Conservation (phyloP, 495 filamentous ascomycete species). For the Pseudomonodictys pantanalensis region DNA sequence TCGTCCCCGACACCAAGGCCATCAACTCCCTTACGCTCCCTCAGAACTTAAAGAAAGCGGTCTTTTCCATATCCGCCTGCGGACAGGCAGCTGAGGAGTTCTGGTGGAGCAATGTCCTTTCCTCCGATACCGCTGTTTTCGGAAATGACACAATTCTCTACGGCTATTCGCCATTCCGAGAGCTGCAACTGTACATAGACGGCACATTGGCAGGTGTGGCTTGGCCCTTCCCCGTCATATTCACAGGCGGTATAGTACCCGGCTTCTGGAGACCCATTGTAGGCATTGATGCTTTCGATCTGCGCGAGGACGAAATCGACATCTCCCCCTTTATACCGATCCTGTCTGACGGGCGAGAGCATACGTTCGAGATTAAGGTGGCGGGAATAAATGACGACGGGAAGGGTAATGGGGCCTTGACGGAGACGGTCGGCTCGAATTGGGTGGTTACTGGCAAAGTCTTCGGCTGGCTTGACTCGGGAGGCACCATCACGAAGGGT, state of each 20-base stretch:
- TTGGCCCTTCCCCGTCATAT: slow-evolving; percentile 85
- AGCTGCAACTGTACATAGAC: slow-evolving; percentile 79
- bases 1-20: slow-evolving; percentile 63
- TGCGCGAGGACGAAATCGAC: slow-evolving; percentile 79
- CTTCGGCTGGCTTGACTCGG: slow-evolving; percentile 65
- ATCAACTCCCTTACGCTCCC: slow-evolving; percentile 59
- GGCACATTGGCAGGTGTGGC: slow-evolving; percentile 71
- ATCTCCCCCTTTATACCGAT: slow-evolving; percentile 73
- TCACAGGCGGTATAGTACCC: slow-evolving; percentile 82
- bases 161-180: slow-evolving; percentile 75
- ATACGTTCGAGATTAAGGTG: slow-evolving; percentile 70
- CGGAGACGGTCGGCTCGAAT: slow-evolving; percentile 60
- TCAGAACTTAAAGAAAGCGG: slow-evolving; percentile 61
- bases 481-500: slow-evolving; percentile 53
- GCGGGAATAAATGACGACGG: slow-evolving; percentile 59
- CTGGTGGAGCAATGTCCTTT: slow-evolving; percentile 84
- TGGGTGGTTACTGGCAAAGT: slow-evolving; percentile 85
- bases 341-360: slow-evolving; percentile 60
- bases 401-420: slow-evolving; percentile 50
- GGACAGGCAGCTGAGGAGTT: slow-evolving; percentile 82
- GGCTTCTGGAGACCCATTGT: slow-evolving; percentile 81
- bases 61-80: slow-evolving; percentile 72
- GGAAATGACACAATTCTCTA: slow-evolving; percentile 54
- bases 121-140: slow-evolving; percentile 62
- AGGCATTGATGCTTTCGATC: slow-evolving; percentile 79